Evolutionary conservation across 257 asterid species (phyloP), one percentile per base, ranked within the genome.

Genomic region (Asclepias syriaca): DNA sequence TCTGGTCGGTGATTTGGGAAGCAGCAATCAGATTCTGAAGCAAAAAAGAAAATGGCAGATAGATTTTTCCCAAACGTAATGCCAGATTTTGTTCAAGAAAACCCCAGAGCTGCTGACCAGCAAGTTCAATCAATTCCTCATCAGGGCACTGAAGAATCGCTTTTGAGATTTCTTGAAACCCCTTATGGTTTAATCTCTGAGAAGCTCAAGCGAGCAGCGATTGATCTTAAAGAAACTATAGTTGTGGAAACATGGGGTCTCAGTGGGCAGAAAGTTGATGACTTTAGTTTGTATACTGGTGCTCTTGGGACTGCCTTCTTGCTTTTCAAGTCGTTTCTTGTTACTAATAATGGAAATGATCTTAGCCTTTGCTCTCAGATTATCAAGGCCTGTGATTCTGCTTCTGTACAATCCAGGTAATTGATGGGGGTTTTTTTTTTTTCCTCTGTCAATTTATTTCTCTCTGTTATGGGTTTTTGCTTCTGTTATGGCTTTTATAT

Each of bases 171-270:
- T 69, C 90, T 88, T 15, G 75, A 85, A 3, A 74, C 76, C 4
- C 95, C 96, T 4, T 77, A 75, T 63, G 12, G 86, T 67, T 54
- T 71, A 46, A 61, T 90, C 73, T 76, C 86, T 16, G 82, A 74
- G 58, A 74, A 70, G 61, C 78, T 87, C 66, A 86, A 87, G 60
- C 78, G 87, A 14, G 84, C 90, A 3, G 90, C 86, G 16, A 78
- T 90, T 74, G 88, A 84, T 77, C 85, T 88, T 70, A 90, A 90
- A 77, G 91, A 90, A 83, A 82, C 93, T 85, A 74, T 86, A 63
- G 79, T 90, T 74, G 80, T 83, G 77, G 84, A 82, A 78, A 85
- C 93, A 56, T 90, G 93, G 95, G 93, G 91, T 4, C 74, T 81
- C 40, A 75, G 83, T 46, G 67, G 68, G 72, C 85, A 86, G 74